phyloP scores from a whole-genome alignment of 805 yeast genomes.

The Ogataea parapolymorpha region DNA sequence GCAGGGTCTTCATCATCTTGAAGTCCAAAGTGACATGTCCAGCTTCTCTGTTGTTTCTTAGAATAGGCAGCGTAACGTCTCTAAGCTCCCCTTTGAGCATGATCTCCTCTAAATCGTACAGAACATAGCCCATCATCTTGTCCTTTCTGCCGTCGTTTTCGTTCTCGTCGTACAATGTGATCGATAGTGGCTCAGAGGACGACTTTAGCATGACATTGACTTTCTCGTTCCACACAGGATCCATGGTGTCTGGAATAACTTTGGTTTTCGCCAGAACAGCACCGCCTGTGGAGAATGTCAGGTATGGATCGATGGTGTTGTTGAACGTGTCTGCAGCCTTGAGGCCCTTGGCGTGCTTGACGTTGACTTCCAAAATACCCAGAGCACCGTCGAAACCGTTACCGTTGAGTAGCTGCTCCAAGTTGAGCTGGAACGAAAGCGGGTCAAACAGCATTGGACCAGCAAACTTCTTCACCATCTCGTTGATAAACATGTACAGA shows the following conservation, averaged over 20 bases:
- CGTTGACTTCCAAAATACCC: conserved; percentile 75
- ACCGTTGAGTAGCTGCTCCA: conserved; percentile 88
- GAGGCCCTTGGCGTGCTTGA: conserved; percentile 64
- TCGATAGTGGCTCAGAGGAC: conserved; percentile 76
- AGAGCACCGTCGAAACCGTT: conserved; percentile 73
- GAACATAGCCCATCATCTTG: conserved; percentile 71
- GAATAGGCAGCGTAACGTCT: conserved; percentile 51
- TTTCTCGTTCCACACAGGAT: conserved; percentile 85
- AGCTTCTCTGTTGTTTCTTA: conserved; percentile 79
- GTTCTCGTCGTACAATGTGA: conserved; percentile 73
- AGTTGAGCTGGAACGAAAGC: conserved; percentile 86
- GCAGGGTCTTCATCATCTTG: conserved; percentile 72
- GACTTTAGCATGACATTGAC: conserved; percentile 65
- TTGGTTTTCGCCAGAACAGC: conserved; percentile 64
- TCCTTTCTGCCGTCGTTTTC: conserved; percentile 62
- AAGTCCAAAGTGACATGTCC: conserved; percentile 73
- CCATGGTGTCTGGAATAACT: conserved; percentile 59
- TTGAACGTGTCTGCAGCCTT: conserved; percentile 67
- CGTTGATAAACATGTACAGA: conserved; percentile 72
- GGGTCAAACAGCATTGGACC: conserved; percentile 91
- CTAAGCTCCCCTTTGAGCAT: conserved; percentile 49
- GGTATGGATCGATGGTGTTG: conserved; percentile 87
- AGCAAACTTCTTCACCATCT: conserved; percentile 77
- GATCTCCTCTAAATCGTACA: conserved; percentile 67
- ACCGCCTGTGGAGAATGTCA: conserved; percentile 63